Base-by-base conservation (phyloP, 495 filamentous ascomycete species). In the Apodospora peruviana region DNA sequence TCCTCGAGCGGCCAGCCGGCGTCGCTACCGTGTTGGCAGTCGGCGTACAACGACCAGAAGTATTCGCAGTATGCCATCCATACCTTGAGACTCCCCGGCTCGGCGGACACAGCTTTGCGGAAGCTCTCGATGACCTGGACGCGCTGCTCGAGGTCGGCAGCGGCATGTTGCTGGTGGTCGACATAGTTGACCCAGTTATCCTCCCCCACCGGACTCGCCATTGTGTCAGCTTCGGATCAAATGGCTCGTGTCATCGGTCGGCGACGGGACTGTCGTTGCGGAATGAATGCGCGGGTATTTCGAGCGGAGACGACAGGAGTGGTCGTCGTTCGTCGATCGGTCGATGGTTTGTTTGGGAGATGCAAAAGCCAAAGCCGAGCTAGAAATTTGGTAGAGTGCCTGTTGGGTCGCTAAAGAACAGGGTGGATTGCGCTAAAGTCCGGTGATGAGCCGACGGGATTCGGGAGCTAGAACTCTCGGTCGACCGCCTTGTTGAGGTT, bases 1-100 rank as follows among this genome's bases (percentile, higher is more conserved):
- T 96, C 90, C 44, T 95, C 89, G 43, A 84, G 80, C 9, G 83
- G 70, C 86, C 88, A 93, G 24, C 68, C 68, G 25, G 77, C 71
- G 37, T 76, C 72, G 60, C 80, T 71, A 34, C 69, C 64, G 27
- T 70, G 66, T 57, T 83, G 78, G 46, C 78, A 82, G 59, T 80
- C 76, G 22, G 80, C 77, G 56, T 89, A 86, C 7, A 95, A 78
- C 17, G 83, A 82, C 58, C 86, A 80, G 51, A 95, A 79, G 75
- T 85, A 96, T 55, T 95, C 84, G 51, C 86, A 91, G 66, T 95
- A 96, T 17, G 85, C 77, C 47, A 82, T 74, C 91, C 94, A 98
- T 14, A 98, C 74, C 60, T 84, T 88, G 27, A 85, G 78, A 57
- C 91, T 96, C 46, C 79, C 83, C 37, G 85, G 81, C 60, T 97